Conservation (phyloP, 73 alveolate genomes). For the Loxodes magnus region DNA sequence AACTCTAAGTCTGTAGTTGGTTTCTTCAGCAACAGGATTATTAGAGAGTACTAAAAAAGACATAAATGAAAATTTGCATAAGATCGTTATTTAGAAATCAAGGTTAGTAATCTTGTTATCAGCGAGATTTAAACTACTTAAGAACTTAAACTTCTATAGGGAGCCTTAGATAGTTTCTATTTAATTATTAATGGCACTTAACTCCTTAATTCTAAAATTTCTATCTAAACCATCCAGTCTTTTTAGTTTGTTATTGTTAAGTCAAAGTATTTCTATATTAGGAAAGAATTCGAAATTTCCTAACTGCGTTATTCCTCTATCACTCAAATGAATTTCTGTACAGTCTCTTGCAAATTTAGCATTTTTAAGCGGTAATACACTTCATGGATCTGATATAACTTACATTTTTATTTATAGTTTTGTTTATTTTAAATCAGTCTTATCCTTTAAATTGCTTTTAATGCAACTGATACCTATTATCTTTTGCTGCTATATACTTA, state of each 20-base stretch:
- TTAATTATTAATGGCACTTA: conserved; percentile 66
- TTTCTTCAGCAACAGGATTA: conserved; percentile 95
- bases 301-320: conserved; percentile 61
- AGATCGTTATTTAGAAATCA: conserved; percentile 58
- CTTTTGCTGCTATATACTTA: too few relatives aligned
- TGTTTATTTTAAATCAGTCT: too few relatives aligned
- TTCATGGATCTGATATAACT: too few relatives aligned
- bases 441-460: too few relatives aligned
- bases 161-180: conserved; percentile 74
- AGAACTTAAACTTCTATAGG: conserved; percentile 69
- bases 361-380: conserved; percentile 81
- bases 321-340: conserved; percentile 77
- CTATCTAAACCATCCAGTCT: conserved; percentile 59
- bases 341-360: conserved; percentile 88
- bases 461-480: too few relatives aligned
- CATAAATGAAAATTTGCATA: conserved; percentile 56
- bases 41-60: conserved; percentile 59
- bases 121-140: conserved; percentile 66
- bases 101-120: conserved; percentile 77
- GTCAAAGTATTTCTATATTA: conserved; percentile 89
- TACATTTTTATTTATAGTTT: too few relatives aligned
- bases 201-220: conserved; percentile 78
- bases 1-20: conserved; percentile 85
- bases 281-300: conserved; percentile 79
- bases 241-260: conserved; percentile 73